phyloP scores from a whole-genome alignment of 2,329 filamentous ascomycete genomes.

The Beauveria varroae region DNA sequence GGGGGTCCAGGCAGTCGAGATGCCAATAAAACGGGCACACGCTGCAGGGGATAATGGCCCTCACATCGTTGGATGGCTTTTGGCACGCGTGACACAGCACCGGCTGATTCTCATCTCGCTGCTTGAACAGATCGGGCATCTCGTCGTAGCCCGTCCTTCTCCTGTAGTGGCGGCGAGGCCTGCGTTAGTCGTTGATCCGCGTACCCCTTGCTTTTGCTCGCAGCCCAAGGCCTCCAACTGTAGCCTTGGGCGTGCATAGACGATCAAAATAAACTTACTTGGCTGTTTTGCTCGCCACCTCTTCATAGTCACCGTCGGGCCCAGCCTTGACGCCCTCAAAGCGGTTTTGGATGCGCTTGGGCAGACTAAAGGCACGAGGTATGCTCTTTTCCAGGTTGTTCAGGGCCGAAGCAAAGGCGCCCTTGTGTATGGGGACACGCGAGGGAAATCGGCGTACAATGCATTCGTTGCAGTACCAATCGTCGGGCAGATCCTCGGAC shows the following conservation, averaged over 20 bases:
- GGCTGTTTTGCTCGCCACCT: constrained; percentile 53
- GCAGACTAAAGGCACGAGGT: constrained; percentile 65
- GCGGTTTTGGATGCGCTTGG: constrained; percentile 60
- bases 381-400: constrained; percentile 60
- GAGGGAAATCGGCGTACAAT: constrained; percentile 42
- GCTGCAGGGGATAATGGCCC: constrained; percentile 80
- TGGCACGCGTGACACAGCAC: constrained; percentile 75
- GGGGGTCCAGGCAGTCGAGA: constrained; percentile 83
- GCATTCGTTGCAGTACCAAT: constrained; percentile 82
- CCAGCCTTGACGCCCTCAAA: constrained; percentile 77
- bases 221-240: not conserved
- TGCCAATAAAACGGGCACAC: constrained; percentile 80
- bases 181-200: not conserved
- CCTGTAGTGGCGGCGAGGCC: constrained; percentile 23
- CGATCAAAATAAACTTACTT: constrained; percentile 41
- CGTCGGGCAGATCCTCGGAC: constrained; percentile 57
- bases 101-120: constrained; percentile 66
- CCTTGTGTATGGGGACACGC: constrained; percentile 39
- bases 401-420: constrained; percentile 56
- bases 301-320: constrained; percentile 72
- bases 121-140: constrained; percentile 57
- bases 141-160: constrained; percentile 52
- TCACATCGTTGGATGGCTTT: constrained; percentile 48
- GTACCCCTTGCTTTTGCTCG: not conserved
- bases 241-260: not conserved